Evolutionary conservation across 176 grass and related monocot species (phyloP).

Genomic region (Leersia perrieri): DNA sequence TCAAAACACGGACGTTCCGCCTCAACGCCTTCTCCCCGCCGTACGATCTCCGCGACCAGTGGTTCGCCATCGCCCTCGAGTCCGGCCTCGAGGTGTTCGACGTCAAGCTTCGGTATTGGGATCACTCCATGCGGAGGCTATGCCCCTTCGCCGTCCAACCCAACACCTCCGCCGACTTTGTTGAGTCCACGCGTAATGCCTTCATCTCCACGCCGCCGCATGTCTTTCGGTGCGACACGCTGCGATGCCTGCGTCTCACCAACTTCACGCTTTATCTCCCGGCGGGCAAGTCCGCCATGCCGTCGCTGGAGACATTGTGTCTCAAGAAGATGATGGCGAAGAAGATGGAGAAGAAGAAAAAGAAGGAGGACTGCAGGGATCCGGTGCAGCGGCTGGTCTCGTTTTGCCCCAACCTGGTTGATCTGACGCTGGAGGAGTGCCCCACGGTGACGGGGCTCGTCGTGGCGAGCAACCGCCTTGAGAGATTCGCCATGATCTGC

Average conservation of each 20-base stretch:
- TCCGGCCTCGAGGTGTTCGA: not conserved
- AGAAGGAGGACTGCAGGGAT: too few species aligned
- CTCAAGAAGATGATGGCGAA: not conserved
- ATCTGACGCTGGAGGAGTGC: constrained; percentile 29
- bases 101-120: not conserved
- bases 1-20: not conserved
- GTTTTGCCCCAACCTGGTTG: not conserved
- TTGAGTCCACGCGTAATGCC: too few species aligned
- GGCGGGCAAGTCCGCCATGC: not conserved
- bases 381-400: not conserved
- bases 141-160: not conserved
- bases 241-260: not conserved
- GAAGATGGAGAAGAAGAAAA: too few species aligned
- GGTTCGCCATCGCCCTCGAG: not conserved
- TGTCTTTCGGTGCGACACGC: not conserved
- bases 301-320: not conserved
- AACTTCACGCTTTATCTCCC: not conserved
- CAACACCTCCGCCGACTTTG: not conserved
- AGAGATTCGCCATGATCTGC: constrained; percentile 7
- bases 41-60: not conserved
- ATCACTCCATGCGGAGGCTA: not conserved
- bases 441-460: not conserved
- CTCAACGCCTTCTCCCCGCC: not conserved
- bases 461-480: not conserved
- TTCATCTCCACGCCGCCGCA: not conserved